Evolutionary conservation across 257 asterid species (phyloP), one percentile per base, ranked within the genome.

Genomic region (Solanum peruvianum): DNA sequence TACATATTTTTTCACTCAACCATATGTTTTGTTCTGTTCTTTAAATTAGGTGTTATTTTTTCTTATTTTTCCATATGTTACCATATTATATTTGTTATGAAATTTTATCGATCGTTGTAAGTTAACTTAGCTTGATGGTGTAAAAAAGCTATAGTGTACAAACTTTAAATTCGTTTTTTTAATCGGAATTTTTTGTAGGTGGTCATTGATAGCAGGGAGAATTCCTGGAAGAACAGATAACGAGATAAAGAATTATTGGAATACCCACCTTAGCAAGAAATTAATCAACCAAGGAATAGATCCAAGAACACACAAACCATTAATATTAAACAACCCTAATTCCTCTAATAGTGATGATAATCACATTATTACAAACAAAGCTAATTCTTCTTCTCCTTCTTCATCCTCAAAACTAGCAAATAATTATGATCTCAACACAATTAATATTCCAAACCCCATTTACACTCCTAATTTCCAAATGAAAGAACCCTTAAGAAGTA

Each of bases 141-240:
- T 66, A 25, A 25, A 4, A 66, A 67, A 1, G 16, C 0, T 67
- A 67, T 14, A 27, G 4, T 2, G 21, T 4, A 67, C 6, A 67
- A 73, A 39, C 21, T 6, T 73, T 73, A 21, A 13, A 12, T 9
- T 73, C 9, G 2, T 29, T 6, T 21, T 42, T 42, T 5, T 58
- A 21, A 20, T 58, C 4, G 5, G 9, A 9, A 2, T 1, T 31
- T 6, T 83, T 9, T 41, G 35, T 45, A 94, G 98, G 87, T 95
- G 98, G 98, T 95, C 96, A 1, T 77, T 95, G 87, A 95, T 95
- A 90, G 98, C 98, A 0, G 96, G 98, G 75, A 92, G 97, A 87
- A 93, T 95, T 70, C 98, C 97, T 0, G 95, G 98, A 14, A 89
- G 97, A 4, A 94, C 98, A 0, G 96, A 95, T 75, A 94, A 93